phyloP scores from a whole-genome alignment of 1,284 basidiomycete genomes.

The Cystobasidium slooffiae region DNA sequence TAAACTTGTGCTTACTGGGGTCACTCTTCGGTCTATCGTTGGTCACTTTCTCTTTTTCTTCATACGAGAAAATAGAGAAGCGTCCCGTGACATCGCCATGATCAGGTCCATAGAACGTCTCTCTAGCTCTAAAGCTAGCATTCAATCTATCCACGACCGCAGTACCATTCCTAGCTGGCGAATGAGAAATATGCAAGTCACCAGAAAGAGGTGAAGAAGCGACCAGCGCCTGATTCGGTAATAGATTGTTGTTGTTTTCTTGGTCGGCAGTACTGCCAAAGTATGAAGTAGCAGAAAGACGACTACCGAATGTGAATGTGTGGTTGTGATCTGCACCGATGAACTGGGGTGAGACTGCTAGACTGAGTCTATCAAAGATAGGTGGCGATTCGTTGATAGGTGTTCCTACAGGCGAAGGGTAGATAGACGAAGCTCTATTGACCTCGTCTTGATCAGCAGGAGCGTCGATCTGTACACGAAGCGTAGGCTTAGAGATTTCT shows the following conservation, averaged over 20 bases:
- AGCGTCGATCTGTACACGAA: conserved; percentile 9
- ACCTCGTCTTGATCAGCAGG: conserved; percentile 1
- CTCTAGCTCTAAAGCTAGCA: conserved; percentile 25
- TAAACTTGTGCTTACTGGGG: conserved; percentile 28
- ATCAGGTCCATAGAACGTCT: background rate
- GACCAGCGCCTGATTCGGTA: conserved; percentile 22
- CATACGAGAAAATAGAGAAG: conserved; percentile 22
- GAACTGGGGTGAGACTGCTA: conserved; percentile 29
- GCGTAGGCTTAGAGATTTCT: background rate
- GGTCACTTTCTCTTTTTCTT: conserved; percentile 11
- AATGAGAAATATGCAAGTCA: conserved; percentile 27
- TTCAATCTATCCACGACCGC: background rate
- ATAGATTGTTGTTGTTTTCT: background rate
- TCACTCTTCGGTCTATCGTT: conserved; percentile 42
- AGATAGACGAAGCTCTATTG: background rate
- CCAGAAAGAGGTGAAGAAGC: conserved; percentile 39
- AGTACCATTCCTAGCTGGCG: conserved; percentile 17
- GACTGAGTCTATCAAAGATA: conserved; percentile 23
- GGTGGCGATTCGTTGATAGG: conserved; percentile 10
- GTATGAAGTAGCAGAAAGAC: conserved; percentile 9
- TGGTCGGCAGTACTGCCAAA: conserved; percentile 6
- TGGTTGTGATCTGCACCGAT: conserved; percentile 20
- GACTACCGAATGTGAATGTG: conserved; percentile 22
- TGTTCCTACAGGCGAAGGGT: conserved; percentile 3
- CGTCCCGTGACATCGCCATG: conserved; percentile 18